phyloP scores from a whole-genome alignment of 2,329 filamentous ascomycete genomes.

The Ascomycota sp. region DNA sequence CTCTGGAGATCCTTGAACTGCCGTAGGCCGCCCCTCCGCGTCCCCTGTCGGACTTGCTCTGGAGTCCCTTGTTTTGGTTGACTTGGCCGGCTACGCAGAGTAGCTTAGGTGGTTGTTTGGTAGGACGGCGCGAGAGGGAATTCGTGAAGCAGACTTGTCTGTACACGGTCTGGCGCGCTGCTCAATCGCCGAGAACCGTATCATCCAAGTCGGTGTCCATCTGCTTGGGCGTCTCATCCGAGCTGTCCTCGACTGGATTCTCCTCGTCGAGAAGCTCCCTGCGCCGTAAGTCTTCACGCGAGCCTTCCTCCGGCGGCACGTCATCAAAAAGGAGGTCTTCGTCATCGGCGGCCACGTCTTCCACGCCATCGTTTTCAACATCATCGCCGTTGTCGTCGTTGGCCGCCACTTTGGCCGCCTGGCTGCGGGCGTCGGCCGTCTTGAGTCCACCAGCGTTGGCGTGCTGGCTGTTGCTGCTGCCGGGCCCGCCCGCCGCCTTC shows the following conservation, averaged over 20 bases:
- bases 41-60: no score
- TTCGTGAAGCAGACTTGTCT: no score
- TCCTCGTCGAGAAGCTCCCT: slow-evolving; percentile 33
- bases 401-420: slow-evolving; percentile 13
- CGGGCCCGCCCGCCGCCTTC: slow-evolving; percentile 12
- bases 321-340: slow-evolving; percentile 24
- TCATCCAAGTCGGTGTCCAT: slow-evolving; percentile 20
- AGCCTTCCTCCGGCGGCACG: slow-evolving; percentile 36
- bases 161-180: neutral
- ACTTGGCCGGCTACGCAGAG: no score
- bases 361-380: slow-evolving; percentile 18
- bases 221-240: slow-evolving; percentile 10
- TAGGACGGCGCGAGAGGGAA: no score
- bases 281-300: slow-evolving; percentile 32
- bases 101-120: no score
- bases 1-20: no score
- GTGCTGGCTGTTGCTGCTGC: slow-evolving; percentile 1
- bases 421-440: slow-evolving; percentile 3
- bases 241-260: slow-evolving; percentile 19
- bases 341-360: slow-evolving; percentile 6
- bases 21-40: no score
- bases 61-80: no score
- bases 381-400: slow-evolving; percentile 25
- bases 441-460: no score
- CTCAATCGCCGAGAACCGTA: slow-evolving; percentile 24